A percentile compares a stretch with the other conserved stretches of the same genome.
Conservation (phyloP, 2,329 filamentous ascomycete genomes). For the Cladosporium sp. region DNA sequence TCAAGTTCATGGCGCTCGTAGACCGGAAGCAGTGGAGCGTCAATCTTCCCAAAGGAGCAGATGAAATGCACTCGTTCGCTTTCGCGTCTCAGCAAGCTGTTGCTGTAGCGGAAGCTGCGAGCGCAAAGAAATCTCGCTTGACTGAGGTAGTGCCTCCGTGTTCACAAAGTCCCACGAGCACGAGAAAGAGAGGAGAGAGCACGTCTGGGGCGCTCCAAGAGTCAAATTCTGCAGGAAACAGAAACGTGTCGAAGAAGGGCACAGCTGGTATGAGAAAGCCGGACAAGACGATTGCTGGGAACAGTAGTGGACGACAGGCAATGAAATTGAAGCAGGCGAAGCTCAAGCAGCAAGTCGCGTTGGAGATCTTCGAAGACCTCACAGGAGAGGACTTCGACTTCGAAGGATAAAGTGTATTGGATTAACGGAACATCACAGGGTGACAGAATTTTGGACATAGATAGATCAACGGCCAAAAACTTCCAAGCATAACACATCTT, state of each 20-base stretch:
- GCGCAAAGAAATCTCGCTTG: background rate
- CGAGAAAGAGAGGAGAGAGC: background rate
- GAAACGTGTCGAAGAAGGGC: background rate
- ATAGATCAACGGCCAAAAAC: no score
- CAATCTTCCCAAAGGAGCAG: slow-evolving; percentile 49
- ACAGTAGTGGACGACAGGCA: background rate
- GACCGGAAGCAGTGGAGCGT: slow-evolving; percentile 75
- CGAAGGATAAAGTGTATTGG: background rate
- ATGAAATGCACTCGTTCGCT: slow-evolving; percentile 22
- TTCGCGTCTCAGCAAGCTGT: slow-evolving; percentile 23
- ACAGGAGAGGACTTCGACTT: slow-evolving; percentile 20
- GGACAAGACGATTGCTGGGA: slow-evolving; percentile 12
- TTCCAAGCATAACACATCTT: no score
- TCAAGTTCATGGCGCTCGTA: slow-evolving; percentile 71
- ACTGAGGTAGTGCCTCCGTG: background rate
- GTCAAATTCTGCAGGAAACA: slow-evolving; percentile 2
- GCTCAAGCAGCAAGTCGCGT: slow-evolving; percentile 22
- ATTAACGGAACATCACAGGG: background rate
- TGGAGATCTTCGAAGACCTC: slow-evolving; percentile 29
- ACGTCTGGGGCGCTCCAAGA: background rate
- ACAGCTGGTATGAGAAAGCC: slow-evolving; percentile 7
- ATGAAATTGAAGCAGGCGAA: slow-evolving; percentile 16
- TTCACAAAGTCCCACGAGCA: slow-evolving; percentile 7
- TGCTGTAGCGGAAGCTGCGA: background rate
- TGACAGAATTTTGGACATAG: no score